Base-by-base conservation (phyloP, 306 rosid genomes). In the Albizia julibrissin region DNA sequence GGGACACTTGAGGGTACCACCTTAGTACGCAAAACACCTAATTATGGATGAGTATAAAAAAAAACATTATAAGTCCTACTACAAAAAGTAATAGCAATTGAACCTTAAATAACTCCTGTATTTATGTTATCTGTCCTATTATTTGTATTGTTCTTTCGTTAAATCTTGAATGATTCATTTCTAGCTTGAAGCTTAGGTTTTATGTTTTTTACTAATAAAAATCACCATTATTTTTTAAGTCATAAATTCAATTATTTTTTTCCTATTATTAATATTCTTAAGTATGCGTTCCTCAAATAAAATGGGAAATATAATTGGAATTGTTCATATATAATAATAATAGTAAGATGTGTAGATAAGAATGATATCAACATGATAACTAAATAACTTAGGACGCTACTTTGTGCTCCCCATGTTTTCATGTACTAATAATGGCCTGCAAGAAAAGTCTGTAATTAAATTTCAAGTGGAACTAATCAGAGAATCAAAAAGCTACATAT, bases 351-450 rank as follows among this genome's bases (percentile, higher is more conserved):
- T 22, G 15, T 10, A 59, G 33, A 59, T 24, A 59, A 24, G 66
- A 59, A 59, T 59, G 31, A 59, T 59, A 33, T 59, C 15, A 59
- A 59, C 31, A 59, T 59, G 66, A 59, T 22, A 24, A 59, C 27
- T 10, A 59, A 66, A 77, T 83, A 71, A 6, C 61, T 31, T 64
- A 75, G 50, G 46, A 80, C 80, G 75, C 71, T 69, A 16, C 50
- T 68, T 71, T 80, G 16, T 77, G 56, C 69, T 73, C 75, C 80
- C 89, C 91, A 84, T 85, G 90, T 86, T 84, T 84, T 82, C 62
- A 56, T 85, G 88, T 85, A 80, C 69, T 74, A 84, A 76, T 80
- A 76, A 78, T 88, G 89, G 90, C 78, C 46, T 86, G 81, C 88
- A 85, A 78, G 24, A 62, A 27, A 62, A 26, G 9, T 27, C 16